Percentiles rank a stretch among this genome's conserved stretches.
Conservation (phyloP, 345 rosid species). For the Acer yangbiense region DNA sequence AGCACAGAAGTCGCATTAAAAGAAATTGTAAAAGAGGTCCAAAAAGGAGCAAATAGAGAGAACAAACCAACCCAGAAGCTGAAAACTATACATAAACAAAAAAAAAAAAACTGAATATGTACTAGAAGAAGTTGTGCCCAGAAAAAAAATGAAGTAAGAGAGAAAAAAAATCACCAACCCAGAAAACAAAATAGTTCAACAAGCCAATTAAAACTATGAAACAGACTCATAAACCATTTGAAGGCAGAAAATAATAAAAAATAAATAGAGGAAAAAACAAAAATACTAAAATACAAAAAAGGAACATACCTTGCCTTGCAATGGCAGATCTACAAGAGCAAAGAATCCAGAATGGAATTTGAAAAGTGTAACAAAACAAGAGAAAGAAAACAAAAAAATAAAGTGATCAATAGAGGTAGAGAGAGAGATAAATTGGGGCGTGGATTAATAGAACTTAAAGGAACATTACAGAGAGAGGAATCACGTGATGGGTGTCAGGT, state of each 20-base stretch:
- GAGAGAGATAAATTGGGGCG: slow-evolving; percentile 42
- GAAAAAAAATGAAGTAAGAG: background rate
- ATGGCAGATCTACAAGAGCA: slow-evolving; percentile 52
- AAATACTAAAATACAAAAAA: background rate
- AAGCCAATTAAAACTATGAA: background rate
- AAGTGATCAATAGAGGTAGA: slow-evolving; percentile 19
- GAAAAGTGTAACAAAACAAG: slow-evolving; percentile 22
- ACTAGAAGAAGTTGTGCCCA: background rate
- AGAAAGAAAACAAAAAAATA: background rate
- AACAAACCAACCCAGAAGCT: background rate
- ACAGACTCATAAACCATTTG: slow-evolving; percentile 6
- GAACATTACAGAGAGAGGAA: slow-evolving; percentile 24
- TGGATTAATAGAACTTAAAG: slow-evolving; percentile 31
- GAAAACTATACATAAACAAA: background rate
- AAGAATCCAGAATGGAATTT: slow-evolving; percentile 23
- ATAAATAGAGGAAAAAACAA: no score
- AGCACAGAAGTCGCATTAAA: background rate
- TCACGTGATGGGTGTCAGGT: slow-evolving; percentile 64
- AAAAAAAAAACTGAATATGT: background rate
- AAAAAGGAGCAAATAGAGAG: background rate
- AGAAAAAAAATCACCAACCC: slow-evolving; percentile 3
- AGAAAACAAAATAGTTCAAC: slow-evolving; percentile 21
- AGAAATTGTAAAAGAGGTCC: background rate
- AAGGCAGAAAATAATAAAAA: slow-evolving; percentile 4
- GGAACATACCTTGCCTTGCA: slow-evolving; percentile 35